Base-by-base conservation (phyloP, 306 rosid species). In the Gynostemma pentaphyllum region DNA sequence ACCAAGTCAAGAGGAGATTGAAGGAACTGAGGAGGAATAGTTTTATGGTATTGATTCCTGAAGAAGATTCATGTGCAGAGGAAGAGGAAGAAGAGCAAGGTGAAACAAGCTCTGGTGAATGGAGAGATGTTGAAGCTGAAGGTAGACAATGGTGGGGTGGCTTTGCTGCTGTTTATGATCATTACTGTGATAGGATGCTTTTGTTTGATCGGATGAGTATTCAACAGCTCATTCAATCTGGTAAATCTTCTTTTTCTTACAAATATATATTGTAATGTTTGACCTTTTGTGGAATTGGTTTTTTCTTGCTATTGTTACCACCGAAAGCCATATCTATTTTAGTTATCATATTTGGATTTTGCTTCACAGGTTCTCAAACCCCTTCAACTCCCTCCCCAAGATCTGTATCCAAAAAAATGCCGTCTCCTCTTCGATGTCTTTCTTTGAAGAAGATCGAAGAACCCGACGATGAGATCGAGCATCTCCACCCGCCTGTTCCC, bases 51-150 rank as follows among this genome's bases (percentile, higher is more conserved):
- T 70, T 92, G 90, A 92, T 92, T 77, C 98, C 98, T 0, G 98
- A 92, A 68, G 98, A 92, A 77, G 97, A 87, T 62, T 78, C 97
- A 1, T 80, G 81, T 39, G 78, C 50, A 0, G 97, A 87, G 76
- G 95, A 88, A 44, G 90, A 83, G 44, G 96, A 82, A 22, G 97
- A 80, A 18, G 96, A 81, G 30, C 90, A 76, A 62, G 75, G 63
- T 65, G 95, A 78, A 76, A 75, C 82, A 4, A 71, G 76, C 64
- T 77, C 87, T 12, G 79, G 76, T 7, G 95, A 92, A 70, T 92
- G 98, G 98, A 83, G 94, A 72, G 98, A 92, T 70, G 90, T 92
- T 55, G 98, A 92, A 75, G 98, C 95, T 16, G 98, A 88, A 75
- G 98, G 87, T 48, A 88, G 81, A 64, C 95, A 78, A 59, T 88